These are phyloP conservation scores for Penicillium antarcticum DNA, from an alignment of 495 filamentous ascomycete species.

Conservation along the genomic window DNA sequence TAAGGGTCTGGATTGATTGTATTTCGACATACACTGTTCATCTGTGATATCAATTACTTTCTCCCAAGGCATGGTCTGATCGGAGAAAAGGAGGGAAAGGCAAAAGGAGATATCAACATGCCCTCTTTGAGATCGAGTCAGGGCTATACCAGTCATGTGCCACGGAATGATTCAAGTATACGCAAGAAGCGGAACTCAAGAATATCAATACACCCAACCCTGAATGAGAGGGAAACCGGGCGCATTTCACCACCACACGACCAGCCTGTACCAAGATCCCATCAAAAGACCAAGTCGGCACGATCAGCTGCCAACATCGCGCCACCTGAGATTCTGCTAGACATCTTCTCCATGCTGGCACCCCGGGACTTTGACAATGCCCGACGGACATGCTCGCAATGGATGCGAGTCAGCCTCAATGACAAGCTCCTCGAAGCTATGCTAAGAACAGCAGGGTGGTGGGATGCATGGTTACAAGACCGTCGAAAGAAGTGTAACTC, in stretches of 20 bases:
- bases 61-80: background rate
- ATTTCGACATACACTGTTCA: no score
- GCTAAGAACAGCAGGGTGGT: constrained; percentile 61
- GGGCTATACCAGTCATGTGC: constrained; percentile 2
- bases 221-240: background rate
- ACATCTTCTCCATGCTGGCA: constrained; percentile 52
- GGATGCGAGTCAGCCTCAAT: constrained; percentile 64
- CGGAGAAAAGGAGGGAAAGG: background rate
- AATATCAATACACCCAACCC: background rate
- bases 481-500: constrained; percentile 20
- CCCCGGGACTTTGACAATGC: constrained; percentile 66
- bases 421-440: constrained; percentile 46
- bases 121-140: constrained; percentile 14
- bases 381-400: constrained; percentile 60
- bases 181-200: background rate
- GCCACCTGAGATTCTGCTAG: constrained; percentile 61
- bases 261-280: background rate
- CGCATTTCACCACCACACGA: background rate
- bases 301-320: constrained; percentile 36
- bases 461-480: constrained; percentile 42
- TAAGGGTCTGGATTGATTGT: background rate
- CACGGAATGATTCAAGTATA: background rate
- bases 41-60: background rate
- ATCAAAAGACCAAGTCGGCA: background rate
- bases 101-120: constrained; percentile 11